phyloP scores from a whole-genome alignment of 2,329 filamentous ascomycete species.

The Phialocephala sp. region DNA sequence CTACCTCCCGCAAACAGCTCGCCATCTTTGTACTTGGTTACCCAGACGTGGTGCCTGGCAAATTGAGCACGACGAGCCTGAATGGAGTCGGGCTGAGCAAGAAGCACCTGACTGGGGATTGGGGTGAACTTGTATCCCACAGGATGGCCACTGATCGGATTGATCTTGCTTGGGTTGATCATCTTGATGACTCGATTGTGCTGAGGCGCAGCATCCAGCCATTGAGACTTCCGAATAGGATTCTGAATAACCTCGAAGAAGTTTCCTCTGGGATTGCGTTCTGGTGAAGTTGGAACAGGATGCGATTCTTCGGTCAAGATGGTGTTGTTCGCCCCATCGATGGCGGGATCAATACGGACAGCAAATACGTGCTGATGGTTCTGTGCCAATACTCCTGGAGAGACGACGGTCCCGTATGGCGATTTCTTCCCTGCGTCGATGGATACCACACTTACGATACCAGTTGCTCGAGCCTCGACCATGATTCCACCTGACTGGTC shows the following conservation, averaged over 20 bases:
- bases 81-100: conserved; percentile 81
- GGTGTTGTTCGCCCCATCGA: conserved; percentile 60
- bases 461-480: conserved; percentile 68
- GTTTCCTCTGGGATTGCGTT: conserved; percentile 59
- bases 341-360: conserved; percentile 59
- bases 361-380: conserved; percentile 66
- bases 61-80: conserved; percentile 93
- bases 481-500: conserved; percentile 66
- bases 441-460: conserved; percentile 62
- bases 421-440: conserved; percentile 59
- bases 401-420: conserved; percentile 65
- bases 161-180: conserved; percentile 77
- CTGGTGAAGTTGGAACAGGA: conserved; percentile 49
- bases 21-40: conserved; percentile 76
- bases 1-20: conserved; percentile 44
- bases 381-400: conserved; percentile 61
- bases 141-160: conserved; percentile 83
- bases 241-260: conserved; percentile 54
- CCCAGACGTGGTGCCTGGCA: conserved; percentile 83
- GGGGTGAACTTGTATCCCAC: conserved; percentile 87
- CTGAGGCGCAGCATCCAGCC: conserved; percentile 51
- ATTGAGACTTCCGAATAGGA: conserved; percentile 47
- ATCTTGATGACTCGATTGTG: conserved; percentile 82
- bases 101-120: conserved; percentile 76
- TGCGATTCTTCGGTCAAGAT: conserved; percentile 60